Evolutionary conservation across 2,329 filamentous ascomycete genomes (phyloP).

Genomic region (Akanthomyces dipterigenus): DNA sequence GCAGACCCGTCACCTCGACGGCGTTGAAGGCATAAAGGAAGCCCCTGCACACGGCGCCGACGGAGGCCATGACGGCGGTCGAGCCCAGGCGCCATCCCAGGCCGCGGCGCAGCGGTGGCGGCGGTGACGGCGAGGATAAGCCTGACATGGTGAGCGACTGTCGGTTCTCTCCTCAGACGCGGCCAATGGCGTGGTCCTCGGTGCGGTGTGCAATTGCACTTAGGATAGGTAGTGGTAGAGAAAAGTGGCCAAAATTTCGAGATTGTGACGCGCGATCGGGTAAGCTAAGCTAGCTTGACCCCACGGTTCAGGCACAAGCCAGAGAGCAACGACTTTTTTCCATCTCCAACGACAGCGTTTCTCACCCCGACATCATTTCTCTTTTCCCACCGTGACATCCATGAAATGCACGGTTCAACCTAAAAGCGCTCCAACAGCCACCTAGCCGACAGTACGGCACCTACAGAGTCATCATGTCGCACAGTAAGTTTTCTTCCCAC

Average conservation of each 20-base stretch:
- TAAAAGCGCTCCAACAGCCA: not conserved
- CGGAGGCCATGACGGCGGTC: conserved; percentile 65
- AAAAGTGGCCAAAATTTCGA: not conserved
- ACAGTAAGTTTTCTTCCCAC: conserved; percentile 32
- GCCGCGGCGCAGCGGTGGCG: conserved; percentile 40
- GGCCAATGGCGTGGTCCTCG: conserved; percentile 8
- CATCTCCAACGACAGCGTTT: not conserved
- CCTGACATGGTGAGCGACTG: conserved; percentile 15
- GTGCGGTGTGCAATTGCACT: not conserved
- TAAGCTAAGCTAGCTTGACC: not conserved
- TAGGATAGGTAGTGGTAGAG: not conserved
- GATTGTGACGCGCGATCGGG: not conserved
- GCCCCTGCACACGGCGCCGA: conserved; percentile 61
- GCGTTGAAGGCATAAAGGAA: conserved; percentile 72
- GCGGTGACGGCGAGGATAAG: conserved; percentile 9
- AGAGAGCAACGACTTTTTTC: not conserved
- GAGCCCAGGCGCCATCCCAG: conserved; percentile 68
- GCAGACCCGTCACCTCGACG: conserved; percentile 70
- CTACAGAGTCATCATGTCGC: conserved; percentile 26
- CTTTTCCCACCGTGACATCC: not conserved
- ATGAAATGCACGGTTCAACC: not conserved
- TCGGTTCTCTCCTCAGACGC: conserved; percentile 2
- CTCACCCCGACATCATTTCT: not conserved
- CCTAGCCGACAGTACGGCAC: not conserved
- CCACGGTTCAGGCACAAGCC: not conserved